phyloP scores from a whole-genome alignment of 2,329 filamentous ascomycete genomes.

The Nothophaeocryptopus gaeumannii region DNA sequence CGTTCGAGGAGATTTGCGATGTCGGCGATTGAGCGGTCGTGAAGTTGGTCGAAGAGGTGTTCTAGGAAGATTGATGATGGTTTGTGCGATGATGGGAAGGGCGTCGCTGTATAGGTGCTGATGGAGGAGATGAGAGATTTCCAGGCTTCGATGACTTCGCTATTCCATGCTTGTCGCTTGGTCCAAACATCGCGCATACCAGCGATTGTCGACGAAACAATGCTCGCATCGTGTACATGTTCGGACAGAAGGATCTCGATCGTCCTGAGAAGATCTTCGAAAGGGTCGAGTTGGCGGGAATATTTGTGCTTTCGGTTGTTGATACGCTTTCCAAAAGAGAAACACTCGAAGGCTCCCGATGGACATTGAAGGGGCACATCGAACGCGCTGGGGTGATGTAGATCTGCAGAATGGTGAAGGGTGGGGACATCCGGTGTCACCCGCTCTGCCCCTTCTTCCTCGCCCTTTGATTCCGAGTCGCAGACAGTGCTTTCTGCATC shows the following conservation, averaged over 20 bases:
- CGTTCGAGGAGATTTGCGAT: slow-evolving; percentile 73
- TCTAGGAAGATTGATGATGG: slow-evolving; percentile 33
- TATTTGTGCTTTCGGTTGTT: slow-evolving; percentile 8
- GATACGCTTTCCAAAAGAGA: slow-evolving; percentile 6
- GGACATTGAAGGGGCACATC: slow-evolving; percentile 8
- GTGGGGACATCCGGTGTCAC: not conserved
- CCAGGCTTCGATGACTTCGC: no score
- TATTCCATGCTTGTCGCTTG: no score
- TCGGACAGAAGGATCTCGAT: slow-evolving; percentile 4
- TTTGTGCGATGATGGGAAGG: no score
- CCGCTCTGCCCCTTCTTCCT: no score
- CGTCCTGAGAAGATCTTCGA: slow-evolving; percentile 9
- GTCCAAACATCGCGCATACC: no score
- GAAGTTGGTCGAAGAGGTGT: slow-evolving; percentile 71
- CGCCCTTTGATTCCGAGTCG: no score
- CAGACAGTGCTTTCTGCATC: no score
- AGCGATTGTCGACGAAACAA: no score
- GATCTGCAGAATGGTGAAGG: slow-evolving; percentile 13
- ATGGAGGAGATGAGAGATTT: no score
- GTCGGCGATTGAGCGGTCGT: slow-evolving; percentile 84
- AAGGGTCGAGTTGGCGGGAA: slow-evolving; percentile 6
- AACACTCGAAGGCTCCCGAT: slow-evolving; percentile 3
- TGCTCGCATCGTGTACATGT: no score
- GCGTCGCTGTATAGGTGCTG: no score
- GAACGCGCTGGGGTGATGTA: slow-evolving; percentile 2